Base-by-base conservation (phyloP, 2,329 filamentous ascomycete genomes). In the Colletotrichum neosansevieriae region DNA sequence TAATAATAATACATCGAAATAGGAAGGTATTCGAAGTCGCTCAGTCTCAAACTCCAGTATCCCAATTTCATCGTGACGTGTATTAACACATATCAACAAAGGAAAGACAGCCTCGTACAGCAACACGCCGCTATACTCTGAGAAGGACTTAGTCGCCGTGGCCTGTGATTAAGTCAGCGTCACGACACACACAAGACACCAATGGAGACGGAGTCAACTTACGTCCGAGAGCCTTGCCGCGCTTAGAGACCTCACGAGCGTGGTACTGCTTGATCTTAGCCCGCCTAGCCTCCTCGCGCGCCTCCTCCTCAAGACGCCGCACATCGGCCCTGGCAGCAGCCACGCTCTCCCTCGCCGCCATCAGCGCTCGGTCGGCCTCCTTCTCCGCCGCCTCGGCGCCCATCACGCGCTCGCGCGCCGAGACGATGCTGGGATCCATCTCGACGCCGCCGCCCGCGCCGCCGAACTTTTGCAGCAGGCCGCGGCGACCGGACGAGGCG, bases 231-330 rank as follows among this genome's bases (percentile, higher is more conserved):
- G 86, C 84, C 78, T 89, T 89, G n/a, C 88, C 89, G 59, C 89
- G 83, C 86, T 91, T 92, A 6, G 87, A 89, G 34, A 92, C 85
- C 74, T 88, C 86, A 72, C 82, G 84, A 1, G 89, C 90, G 74
- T 92, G 87, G 59, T 84, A 82, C 78, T 90, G 85, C 85, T 92
- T 92, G 58, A 92, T 86, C 84, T 88, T 90, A 2, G 90, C 90
- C 47, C 85, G 77, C 21, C 89, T 81, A 2, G 89, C 87, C 75
- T 91, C 88, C 78, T 91, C 89, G 72, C 83, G 84, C 1, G 90
- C 90, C 79, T 92, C 91, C 58, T 83, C 76, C 81, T 92, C 90
- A 4, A 92, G 78, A 13, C 82, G 78, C 79, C 85, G 87, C 2
- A 91, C 88, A 70, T 92, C 85, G 51, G 89, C 89, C 36, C 86